Conservation (phyloP, 2,329 filamentous ascomycete species). For the Hymenoscyphus fructigenus region DNA sequence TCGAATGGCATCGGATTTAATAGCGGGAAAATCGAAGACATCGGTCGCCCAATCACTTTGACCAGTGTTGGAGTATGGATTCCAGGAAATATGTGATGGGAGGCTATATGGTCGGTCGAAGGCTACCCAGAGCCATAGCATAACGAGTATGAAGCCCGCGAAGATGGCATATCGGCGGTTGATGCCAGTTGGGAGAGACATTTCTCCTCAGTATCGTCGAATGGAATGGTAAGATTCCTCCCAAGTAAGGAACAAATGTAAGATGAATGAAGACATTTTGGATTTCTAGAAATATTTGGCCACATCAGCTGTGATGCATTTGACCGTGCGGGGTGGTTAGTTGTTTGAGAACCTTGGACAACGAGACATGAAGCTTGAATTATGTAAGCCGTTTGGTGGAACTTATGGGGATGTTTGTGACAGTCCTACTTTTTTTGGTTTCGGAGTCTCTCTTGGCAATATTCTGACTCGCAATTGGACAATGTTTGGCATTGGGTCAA, state of each 20-base stretch:
- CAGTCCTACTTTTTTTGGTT: not conserved
- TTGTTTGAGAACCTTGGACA: not conserved
- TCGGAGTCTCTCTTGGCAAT: not conserved
- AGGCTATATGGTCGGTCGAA: conserved; percentile 10
- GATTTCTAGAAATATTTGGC: not conserved
- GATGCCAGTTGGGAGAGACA: conserved; percentile 2
- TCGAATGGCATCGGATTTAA: conserved; percentile 39
- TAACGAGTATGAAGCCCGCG: conserved; percentile 3
- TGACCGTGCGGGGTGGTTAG: conserved; percentile 7
- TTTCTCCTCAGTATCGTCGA: not conserved
- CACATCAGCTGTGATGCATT: conserved; percentile 1
- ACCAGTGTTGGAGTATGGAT: conserved; percentile 3
- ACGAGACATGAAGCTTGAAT: not conserved
- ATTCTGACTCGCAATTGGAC: not conserved
- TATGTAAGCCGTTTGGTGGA: not conserved
- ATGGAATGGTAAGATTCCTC: not conserved
- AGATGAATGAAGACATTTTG: not conserved
- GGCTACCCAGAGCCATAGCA: conserved; percentile 16
- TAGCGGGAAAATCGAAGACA: conserved; percentile 39
- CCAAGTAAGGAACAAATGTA: not conserved
- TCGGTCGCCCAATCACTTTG: conserved; percentile 15
- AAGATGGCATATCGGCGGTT: conserved; percentile 9
- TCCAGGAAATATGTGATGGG: conserved; percentile 6
- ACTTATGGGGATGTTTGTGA: not conserved
- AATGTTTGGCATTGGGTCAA: not conserved